Conservation (phyloP, 345 rosid species). For the Lepidium sativum region DNA sequence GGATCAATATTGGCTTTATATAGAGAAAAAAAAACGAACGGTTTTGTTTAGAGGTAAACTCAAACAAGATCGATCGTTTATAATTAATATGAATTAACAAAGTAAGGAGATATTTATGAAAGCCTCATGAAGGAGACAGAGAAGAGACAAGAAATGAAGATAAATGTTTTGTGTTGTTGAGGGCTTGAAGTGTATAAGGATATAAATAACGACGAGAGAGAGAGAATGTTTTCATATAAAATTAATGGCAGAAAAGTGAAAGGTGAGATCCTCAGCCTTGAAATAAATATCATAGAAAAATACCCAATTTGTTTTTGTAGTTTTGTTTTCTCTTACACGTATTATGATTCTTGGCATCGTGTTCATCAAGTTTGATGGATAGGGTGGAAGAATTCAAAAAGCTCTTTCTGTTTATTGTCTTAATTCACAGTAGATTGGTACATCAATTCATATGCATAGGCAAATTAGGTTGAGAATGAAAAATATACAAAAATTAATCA, state of each 20-base stretch:
- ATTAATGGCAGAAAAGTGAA: not conserved
- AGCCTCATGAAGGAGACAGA: not conserved
- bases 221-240: not conserved
- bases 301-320: conserved; percentile 7
- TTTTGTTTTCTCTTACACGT: conserved; percentile 29
- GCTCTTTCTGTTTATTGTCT: not conserved
- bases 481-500: not conserved
- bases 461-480: not conserved
- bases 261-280: not conserved
- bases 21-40: not conserved
- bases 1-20: not conserved
- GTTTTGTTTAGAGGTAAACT: conserved; percentile 20
- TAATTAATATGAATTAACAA: too few species aligned
- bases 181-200: not conserved
- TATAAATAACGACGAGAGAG: conserved; percentile 15
- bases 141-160: not conserved
- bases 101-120: not conserved
- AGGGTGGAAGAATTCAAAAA: not conserved
- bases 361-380: conserved; percentile 4
- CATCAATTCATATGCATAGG: too few species aligned
- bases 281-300: not conserved
- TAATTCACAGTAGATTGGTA: not conserved
- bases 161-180: conserved; percentile 16
- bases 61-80: conserved; percentile 10
- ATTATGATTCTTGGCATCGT: conserved; percentile 25